A percentile compares a stretch with the other conserved stretches of the same genome.
These are phyloP conservation scores for Curvularia eragrostidis DNA, from an alignment of 2,329 filamentous ascomycete genomes.

Conservation along the genomic window DNA sequence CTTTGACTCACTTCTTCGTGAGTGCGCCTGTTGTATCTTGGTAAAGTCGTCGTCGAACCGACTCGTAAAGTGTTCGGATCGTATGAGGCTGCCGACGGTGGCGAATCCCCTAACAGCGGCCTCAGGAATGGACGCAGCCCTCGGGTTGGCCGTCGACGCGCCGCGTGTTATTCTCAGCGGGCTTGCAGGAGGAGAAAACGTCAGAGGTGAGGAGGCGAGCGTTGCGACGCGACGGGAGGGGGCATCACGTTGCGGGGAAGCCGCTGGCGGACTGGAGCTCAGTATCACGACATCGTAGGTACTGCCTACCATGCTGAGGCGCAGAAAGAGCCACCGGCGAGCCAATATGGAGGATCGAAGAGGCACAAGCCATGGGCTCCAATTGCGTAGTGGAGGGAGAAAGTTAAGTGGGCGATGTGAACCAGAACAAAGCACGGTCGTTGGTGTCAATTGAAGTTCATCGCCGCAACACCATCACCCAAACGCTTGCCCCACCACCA, in stretches of 20 bases:
- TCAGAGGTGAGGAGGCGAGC: conserved; percentile 30
- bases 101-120: conserved; percentile 41
- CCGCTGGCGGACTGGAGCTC: conserved; percentile 43
- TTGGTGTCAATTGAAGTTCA: conserved; percentile 8
- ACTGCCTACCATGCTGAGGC: conserved; percentile 35
- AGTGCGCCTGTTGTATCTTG: conserved; percentile 14
- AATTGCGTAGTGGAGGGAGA: not conserved
- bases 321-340: conserved; percentile 14
- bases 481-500: conserved; percentile 8
- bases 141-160: conserved; percentile 40
- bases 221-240: conserved; percentile 41
- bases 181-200: conserved; percentile 32
- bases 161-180: conserved; percentile 21
- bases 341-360: conserved; percentile 7
- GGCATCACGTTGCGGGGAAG: conserved; percentile 29
- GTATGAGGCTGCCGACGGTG: conserved; percentile 44
- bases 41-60: conserved; percentile 20
- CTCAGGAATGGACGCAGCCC: conserved; percentile 36
- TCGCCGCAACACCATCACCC: conserved; percentile 10
- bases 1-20: conserved; percentile 7
- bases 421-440: conserved; percentile 14
- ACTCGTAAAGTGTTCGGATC: conserved; percentile 37
- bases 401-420: conserved; percentile 1
- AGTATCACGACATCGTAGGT: conserved; percentile 38
- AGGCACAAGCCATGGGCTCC: conserved; percentile 10